Percentiles rank a stretch among this genome's conserved stretches.
These are phyloP conservation scores for Solanum arcanum DNA, from an alignment of 257 asterid genomes.

Conservation along the genomic window DNA sequence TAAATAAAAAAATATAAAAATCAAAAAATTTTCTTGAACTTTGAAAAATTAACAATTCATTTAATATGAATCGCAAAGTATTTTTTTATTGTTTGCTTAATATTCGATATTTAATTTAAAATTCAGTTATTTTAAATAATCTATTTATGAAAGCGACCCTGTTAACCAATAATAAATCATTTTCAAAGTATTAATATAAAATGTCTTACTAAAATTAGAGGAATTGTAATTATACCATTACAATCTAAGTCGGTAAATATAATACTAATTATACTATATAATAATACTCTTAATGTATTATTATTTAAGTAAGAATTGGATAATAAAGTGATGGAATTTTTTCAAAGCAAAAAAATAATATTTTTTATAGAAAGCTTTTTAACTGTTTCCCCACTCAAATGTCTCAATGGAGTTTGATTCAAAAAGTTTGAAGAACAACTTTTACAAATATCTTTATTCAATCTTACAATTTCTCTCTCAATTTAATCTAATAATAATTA, in stretches of 20 bases:
- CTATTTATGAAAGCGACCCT: background rate
- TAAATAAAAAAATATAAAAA: too few relatives aligned
- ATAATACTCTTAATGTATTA: background rate
- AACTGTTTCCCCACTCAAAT: background rate
- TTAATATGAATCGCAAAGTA: background rate
- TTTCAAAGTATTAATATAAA: background rate
- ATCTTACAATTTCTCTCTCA: background rate
- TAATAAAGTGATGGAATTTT: background rate
- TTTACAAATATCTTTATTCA: background rate
- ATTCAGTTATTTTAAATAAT: background rate
- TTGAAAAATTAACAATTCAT: too few relatives aligned
- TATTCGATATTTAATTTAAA: fast-evolving
- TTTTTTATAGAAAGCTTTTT: background rate
- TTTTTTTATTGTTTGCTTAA: fast-evolving
- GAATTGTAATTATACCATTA: background rate
- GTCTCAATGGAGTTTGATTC: background rate
- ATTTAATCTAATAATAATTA: too few relatives aligned
- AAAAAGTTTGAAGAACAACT: background rate
- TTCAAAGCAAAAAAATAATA: background rate
- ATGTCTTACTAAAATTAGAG: background rate
- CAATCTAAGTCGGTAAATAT: background rate
- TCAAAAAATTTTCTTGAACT: too few relatives aligned
- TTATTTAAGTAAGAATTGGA: background rate
- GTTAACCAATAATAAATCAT: too few relatives aligned
- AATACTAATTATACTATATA: background rate